A percentile compares a stretch with the other conserved stretches of the same genome.
These are phyloP conservation scores for Cordyceps farinosa DNA, from an alignment of 2,329 filamentous ascomycete genomes.

Conservation along the genomic window DNA sequence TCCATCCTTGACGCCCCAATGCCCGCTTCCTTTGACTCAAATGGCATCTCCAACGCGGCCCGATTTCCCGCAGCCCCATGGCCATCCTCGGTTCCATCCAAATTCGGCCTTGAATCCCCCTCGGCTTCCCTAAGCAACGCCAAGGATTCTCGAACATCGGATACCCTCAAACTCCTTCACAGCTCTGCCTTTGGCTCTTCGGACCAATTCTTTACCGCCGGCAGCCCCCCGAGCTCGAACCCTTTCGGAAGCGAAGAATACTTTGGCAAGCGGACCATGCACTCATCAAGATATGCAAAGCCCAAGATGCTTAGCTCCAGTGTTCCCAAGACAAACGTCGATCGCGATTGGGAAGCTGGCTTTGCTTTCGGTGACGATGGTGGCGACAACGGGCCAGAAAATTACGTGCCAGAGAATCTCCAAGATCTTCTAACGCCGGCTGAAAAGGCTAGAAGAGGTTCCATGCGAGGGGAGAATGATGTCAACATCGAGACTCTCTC, in stretches of 20 bases:
- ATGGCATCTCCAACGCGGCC: slow-evolving; percentile 88
- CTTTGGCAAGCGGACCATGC: slow-evolving; percentile 68
- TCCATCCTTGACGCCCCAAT: slow-evolving; percentile 91
- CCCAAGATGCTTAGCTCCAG: slow-evolving; percentile 66
- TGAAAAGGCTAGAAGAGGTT: slow-evolving; percentile 63
- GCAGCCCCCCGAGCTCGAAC: slow-evolving; percentile 50
- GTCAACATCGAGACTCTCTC: slow-evolving; percentile 43
- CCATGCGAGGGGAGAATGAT: slow-evolving; percentile 54
- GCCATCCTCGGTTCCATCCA: slow-evolving; percentile 86
- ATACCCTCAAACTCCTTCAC: slow-evolving; percentile 61
- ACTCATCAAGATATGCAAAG: slow-evolving; percentile 64
- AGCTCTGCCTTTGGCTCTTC: slow-evolving; percentile 65
- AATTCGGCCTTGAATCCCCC: slow-evolving; percentile 85
- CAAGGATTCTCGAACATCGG: slow-evolving; percentile 58
- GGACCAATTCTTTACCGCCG: slow-evolving; percentile 55
- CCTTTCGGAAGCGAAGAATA: slow-evolving; percentile 54
- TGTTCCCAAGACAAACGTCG: slow-evolving; percentile 61
- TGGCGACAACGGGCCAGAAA: slow-evolving; percentile 37
- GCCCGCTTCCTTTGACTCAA: slow-evolving; percentile 93
- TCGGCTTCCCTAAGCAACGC: slow-evolving; percentile 63
- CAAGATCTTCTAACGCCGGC: slow-evolving; percentile 64
- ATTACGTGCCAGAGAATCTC: slow-evolving; percentile 69
- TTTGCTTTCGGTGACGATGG: slow-evolving; percentile 75
- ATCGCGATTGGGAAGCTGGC: slow-evolving; percentile 60
- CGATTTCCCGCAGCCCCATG: slow-evolving; percentile 75